Percentiles rank a stretch among this genome's conserved stretches.
Conservation (phyloP, 2,329 filamentous ascomycete genomes). For the Aspergillus sp. region DNA sequence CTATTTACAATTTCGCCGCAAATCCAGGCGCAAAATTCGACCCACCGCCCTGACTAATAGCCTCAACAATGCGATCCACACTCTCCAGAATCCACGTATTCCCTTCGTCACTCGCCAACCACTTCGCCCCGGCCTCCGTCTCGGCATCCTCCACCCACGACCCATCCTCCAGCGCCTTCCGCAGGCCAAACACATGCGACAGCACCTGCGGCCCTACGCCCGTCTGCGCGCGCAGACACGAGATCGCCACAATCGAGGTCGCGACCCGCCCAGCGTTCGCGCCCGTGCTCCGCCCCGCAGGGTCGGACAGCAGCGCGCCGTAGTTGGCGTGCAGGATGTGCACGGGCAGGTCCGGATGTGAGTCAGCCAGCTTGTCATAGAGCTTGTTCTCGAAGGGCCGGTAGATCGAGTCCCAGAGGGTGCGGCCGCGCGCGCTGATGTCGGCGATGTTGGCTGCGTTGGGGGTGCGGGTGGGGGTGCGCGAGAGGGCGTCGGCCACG, state of each 20-base stretch:
- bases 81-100: constrained; percentile 61
- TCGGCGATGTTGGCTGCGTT: constrained; percentile 50
- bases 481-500: constrained; percentile 55
- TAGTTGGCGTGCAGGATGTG: constrained; percentile 76
- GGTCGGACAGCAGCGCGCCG: constrained; percentile 69
- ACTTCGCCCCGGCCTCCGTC: constrained; percentile 54
- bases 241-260: constrained; percentile 70
- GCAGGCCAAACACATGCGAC: constrained; percentile 75
- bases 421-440: constrained; percentile 58
- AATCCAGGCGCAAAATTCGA: constrained; percentile 56
- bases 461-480: constrained; percentile 55
- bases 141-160: constrained; percentile 51
- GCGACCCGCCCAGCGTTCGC: constrained; percentile 64
- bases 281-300: constrained; percentile 46
- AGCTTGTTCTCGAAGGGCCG: constrained; percentile 71
- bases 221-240: constrained; percentile 73
- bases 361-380: constrained; percentile 65
- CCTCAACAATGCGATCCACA: constrained; percentile 59
- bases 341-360: constrained; percentile 78
- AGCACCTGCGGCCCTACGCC: constrained; percentile 80
- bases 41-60: constrained; percentile 46
- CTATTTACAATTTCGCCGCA: constrained; percentile 26
- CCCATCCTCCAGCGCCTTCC: constrained; percentile 72
- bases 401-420: constrained; percentile 76
- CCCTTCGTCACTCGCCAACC: constrained; percentile 65